Percentiles rank a stretch among this genome's conserved stretches.
phyloP scores from a whole-genome alignment of 169 alveolate genomes.

The Amoebophrya sp. region DNA sequence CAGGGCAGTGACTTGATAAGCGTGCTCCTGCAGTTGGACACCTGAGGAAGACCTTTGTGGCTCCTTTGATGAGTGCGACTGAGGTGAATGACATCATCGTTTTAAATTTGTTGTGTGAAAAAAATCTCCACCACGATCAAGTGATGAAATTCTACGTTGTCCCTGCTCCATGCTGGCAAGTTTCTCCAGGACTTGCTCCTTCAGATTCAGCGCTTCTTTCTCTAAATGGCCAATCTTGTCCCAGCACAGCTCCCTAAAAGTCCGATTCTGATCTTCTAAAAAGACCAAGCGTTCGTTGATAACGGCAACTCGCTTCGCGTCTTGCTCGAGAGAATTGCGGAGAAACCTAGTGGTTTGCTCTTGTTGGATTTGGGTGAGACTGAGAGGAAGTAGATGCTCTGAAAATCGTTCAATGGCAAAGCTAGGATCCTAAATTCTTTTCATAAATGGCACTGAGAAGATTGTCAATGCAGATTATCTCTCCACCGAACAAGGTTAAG shows the following conservation, averaged over 20 bases:
- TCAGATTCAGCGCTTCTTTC: background rate
- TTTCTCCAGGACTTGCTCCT: background rate
- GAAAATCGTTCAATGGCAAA: too few species aligned
- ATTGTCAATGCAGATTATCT: background rate
- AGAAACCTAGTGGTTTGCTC: too few species aligned
- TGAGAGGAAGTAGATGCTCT: too few species aligned
- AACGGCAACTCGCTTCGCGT: background rate
- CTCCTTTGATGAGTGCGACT: too few species aligned
- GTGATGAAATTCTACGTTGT: too few species aligned
- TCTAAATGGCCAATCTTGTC: background rate
- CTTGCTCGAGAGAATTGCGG: background rate
- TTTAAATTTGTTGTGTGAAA: too few species aligned
- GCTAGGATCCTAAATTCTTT: too few species aligned
- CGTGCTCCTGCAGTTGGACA: background rate
- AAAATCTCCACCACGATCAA: too few species aligned
- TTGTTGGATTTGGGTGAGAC: too few species aligned
- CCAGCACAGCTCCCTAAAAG: background rate
- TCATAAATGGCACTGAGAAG: too few species aligned
- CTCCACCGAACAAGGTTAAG: background rate
- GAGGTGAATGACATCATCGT: too few species aligned
- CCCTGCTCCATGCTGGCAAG: background rate
- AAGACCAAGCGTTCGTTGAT: background rate
- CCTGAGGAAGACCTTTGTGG: too few species aligned
- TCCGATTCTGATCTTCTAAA: background rate
- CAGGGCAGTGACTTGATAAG: background rate